Evolutionary conservation across 2,329 filamentous ascomycete species (phyloP).

Genomic region (Aaosphaeria arxii): DNA sequence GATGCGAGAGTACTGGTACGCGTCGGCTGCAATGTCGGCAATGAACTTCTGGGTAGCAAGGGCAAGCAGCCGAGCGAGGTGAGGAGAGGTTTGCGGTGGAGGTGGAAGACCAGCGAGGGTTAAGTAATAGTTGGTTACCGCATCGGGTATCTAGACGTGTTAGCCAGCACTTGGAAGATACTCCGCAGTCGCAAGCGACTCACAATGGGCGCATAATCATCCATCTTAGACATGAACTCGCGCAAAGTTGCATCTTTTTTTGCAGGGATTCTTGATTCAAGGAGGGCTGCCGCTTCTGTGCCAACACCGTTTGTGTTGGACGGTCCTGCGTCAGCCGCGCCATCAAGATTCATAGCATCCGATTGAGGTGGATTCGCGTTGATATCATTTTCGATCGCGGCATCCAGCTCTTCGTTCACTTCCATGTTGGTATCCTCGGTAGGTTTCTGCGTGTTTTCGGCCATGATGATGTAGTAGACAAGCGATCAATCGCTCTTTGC

Average conservation of each 20-base stretch:
- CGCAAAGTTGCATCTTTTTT: slow-evolving; percentile 91
- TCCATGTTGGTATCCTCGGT: slow-evolving; percentile 25
- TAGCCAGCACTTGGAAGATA: slow-evolving; percentile 5
- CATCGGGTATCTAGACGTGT: slow-evolving; percentile 77
- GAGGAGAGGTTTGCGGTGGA: slow-evolving; percentile 83
- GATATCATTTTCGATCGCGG: slow-evolving; percentile 42
- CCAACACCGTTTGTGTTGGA: slow-evolving; percentile 30
- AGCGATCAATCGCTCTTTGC: not conserved
- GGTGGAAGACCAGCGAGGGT: slow-evolving; percentile 92
- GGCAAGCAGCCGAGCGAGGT: slow-evolving; percentile 87
- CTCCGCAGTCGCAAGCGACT: slow-evolving; percentile 30
- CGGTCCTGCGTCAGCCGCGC: slow-evolving; percentile 35
- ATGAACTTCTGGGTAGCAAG: slow-evolving; percentile 99
- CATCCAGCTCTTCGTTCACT: slow-evolving; percentile 38
- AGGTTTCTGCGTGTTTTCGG: slow-evolving; percentile 26
- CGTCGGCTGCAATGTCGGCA: slow-evolving; percentile 93
- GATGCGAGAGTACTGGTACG: slow-evolving; percentile 96
- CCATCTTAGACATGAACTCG: slow-evolving; percentile 94
- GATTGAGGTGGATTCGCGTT: slow-evolving; percentile 29
- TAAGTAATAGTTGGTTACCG: slow-evolving; percentile 97
- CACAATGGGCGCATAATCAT: slow-evolving; percentile 96
- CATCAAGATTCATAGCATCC: slow-evolving; percentile 42
- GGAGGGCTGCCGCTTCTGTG: slow-evolving; percentile 44
- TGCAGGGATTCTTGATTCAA: slow-evolving; percentile 65
- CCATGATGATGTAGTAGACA: slow-evolving; percentile 18